Evolutionary conservation across 257 asterid genomes (phyloP).

Genomic region (Plectranthus barbatus): DNA sequence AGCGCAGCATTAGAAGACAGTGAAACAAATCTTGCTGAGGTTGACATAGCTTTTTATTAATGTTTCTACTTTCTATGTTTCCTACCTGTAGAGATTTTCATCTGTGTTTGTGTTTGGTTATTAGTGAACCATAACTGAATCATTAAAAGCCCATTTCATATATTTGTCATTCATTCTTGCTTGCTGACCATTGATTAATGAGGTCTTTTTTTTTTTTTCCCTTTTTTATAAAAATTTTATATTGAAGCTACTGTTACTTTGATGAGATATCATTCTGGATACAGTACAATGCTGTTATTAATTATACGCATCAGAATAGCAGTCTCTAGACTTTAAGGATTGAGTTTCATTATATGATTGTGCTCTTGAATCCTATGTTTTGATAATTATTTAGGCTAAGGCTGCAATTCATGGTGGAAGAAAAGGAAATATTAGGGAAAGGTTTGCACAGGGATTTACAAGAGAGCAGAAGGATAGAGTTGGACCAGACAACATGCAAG

Average conservation of each 20-base stretch:
- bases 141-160: not conserved
- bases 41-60: slow-evolving; percentile 19
- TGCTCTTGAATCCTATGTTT: slow-evolving; percentile 10
- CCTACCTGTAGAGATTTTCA: not conserved
- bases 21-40: slow-evolving; percentile 84
- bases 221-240: too few species aligned
- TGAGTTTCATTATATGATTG: not conserved
- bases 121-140: not conserved
- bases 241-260: not conserved
- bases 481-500: slow-evolving; percentile 40
- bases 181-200: not conserved
- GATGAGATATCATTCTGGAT: not conserved
- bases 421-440: slow-evolving; percentile 75
- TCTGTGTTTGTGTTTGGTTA: not conserved
- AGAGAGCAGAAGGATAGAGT: slow-evolving; percentile 47
- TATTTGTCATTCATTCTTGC: not conserved
- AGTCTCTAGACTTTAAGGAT: not conserved
- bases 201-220: not conserved
- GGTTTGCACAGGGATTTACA: slow-evolving; percentile 57
- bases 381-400: slow-evolving; percentile 59
- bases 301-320: not conserved
- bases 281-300: not conserved
- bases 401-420: slow-evolving; percentile 82
- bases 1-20: slow-evolving; percentile 90
- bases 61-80: not conserved